Evolutionary conservation across 2,329 filamentous ascomycete species (phyloP), one percentile per base, ranked within the genome.

Genomic region (Plectosphaerella cucumerina): DNA sequence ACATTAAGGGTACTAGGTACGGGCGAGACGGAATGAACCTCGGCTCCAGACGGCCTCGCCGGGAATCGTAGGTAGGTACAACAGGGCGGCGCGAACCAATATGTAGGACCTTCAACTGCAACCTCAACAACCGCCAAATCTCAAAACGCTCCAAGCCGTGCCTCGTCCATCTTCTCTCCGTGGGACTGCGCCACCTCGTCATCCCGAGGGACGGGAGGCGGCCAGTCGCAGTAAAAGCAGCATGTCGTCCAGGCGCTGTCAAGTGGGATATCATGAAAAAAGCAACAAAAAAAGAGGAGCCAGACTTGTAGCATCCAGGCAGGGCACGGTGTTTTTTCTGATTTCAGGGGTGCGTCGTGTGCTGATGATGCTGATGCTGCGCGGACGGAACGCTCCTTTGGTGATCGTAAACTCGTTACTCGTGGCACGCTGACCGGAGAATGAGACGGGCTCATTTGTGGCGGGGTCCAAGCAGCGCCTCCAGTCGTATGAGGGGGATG

Each of bases 241-340:
- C 33, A 39, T 47, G 45, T 47, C 45, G 34, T 48, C 23, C 20
- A 42, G 47, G 37, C 47, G 47, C 35, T 43, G 22, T 37, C 26
- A 26, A 42, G 23, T 26, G 51, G 47, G 53, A 47, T 53, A 55
- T 56, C 55, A 47, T 56, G 52, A 47, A 42, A 21, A 23, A 49
- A 47, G 46, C 45, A 48, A 37, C 41, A 44, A 44, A 42, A 51
- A 44, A 34, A 23, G 17, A 46, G 14, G 33, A 47, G 49, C 44
- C 47, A 55, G 53, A 41, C 46, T 41, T 53, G 48, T 37, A 55
- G 55, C 53, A 55, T 55, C 44, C 39, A 50, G 47, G 46, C 55
- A 55, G 49, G 44, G 53, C 53, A 56, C 53, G 45, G 35, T 9
- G 34, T 43, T 23, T 35, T 35, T 39, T 17, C 10, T 31, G 12